These are phyloP conservation scores for Hebeloma cylindrosporum DNA, from an alignment of 768 basidiomycete species.

Conservation along the genomic window DNA sequence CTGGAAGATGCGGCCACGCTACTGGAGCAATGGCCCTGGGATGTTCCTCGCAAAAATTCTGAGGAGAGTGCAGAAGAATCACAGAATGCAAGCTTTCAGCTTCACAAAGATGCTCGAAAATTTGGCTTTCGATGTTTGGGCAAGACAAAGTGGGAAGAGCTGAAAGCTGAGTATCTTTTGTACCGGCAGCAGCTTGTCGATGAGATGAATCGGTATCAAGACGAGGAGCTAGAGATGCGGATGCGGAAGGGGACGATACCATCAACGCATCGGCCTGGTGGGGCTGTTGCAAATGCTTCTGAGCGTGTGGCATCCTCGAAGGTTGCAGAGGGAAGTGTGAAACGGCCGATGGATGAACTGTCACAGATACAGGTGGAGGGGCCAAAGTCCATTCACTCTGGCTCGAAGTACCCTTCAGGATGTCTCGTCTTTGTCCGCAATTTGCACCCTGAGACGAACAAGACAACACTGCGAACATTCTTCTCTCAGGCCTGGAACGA, in stretches of 20 bases:
- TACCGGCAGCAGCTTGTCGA: conserved; percentile 58
- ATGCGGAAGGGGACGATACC: neutral
- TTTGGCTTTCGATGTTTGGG: conserved; percentile 60
- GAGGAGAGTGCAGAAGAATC: conserved; percentile 5
- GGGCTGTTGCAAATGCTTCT: neutral
- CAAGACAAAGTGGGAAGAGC: conserved; percentile 60
- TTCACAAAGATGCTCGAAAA: conserved; percentile 44
- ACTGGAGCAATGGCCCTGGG: conserved; percentile 64
- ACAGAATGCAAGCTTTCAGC: neutral
- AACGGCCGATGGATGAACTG: neutral
- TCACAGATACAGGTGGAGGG: neutral
- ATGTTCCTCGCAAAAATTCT: conserved; percentile 6
- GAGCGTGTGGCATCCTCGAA: neutral
- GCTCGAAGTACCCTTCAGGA: conserved; percentile 54
- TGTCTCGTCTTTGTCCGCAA: conserved; percentile 74
- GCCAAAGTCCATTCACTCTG: conserved; percentile 13
- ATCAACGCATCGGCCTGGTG: neutral
- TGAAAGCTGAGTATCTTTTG: conserved; percentile 69
- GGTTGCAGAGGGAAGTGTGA: neutral
- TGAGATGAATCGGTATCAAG: conserved; percentile 37
- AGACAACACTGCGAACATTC: conserved; percentile 68
- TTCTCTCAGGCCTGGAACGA: conserved; percentile 49
- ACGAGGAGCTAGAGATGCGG: conserved; percentile 8
- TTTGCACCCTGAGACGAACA: conserved; percentile 75
- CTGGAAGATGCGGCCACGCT: conserved; percentile 42